Percentiles rank a stretch among this genome's conserved stretches.
Evolutionary conservation across 768 basidiomycete genomes (phyloP).

Genomic region (Termitomyces sp.): DNA sequence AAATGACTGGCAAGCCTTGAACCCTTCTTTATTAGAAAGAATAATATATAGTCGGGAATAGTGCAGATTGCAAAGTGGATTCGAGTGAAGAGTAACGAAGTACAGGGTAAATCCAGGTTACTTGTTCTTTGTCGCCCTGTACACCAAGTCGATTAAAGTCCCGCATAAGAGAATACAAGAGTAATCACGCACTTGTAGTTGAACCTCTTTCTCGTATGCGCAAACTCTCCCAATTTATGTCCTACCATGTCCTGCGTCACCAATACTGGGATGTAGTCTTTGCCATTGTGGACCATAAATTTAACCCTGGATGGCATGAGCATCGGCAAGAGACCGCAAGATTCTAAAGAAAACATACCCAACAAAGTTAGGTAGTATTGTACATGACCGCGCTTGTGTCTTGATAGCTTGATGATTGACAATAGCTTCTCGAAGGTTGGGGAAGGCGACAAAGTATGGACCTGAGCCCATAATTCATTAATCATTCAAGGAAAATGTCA

Average conservation of each 20-base stretch:
- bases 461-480: conserved; percentile 41
- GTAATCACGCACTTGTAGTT: conserved; percentile 67
- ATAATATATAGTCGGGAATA: background rate
- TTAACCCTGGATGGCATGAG: conserved; percentile 49
- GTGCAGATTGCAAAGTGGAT: background rate
- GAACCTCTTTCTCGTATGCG: conserved; percentile 86
- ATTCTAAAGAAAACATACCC: conserved; percentile 52
- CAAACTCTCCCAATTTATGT: conserved; percentile 95
- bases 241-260: conserved; percentile 98
- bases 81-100: background rate
- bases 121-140: conserved; percentile 20
- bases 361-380: conserved; percentile 93
- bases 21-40: background rate
- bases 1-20: background rate
- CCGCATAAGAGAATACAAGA: background rate
- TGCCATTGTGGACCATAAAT: conserved; percentile 95
- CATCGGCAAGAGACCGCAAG: background rate
- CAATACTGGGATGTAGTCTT: conserved; percentile 79
- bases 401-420: conserved; percentile 81
- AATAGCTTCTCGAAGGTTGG: conserved; percentile 78
- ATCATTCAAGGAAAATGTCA: background rate
- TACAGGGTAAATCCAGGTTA: background rate
- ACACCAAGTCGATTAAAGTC: background rate
- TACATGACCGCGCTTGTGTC: conserved; percentile 86
- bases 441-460: conserved; percentile 93